Base-by-base conservation (phyloP, 352 stramenopile genomes). In the Detonula confervacea region DNA sequence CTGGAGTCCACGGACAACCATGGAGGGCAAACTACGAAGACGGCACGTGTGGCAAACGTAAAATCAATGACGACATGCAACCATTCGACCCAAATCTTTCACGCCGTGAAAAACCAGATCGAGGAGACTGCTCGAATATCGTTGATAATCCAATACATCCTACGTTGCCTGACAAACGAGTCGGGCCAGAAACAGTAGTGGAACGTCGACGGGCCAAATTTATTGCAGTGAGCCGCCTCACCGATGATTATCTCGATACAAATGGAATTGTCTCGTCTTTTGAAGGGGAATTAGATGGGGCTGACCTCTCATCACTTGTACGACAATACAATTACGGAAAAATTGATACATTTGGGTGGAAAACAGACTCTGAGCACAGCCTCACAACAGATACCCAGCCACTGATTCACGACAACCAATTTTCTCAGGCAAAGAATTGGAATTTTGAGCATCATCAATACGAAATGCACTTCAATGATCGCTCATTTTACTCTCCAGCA, bases 11-110 rank as follows among this genome's bases (percentile, higher is more conserved):
- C 56, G 92, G 92, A 5, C 87, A 97, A 84, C 95, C 93, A 7
- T 99, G 97, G 97, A 91, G 92, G 22, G 89, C 88, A n/a, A 98
- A 97, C 37, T 98, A 98, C 80, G 96, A 95, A 76, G 96, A 98
- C 57, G 95, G 95, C 16, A 77, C 73, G 22, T 95, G 91, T 83
- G 90, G 90, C 1, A 86, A 92, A 35, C 80, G 81, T 11, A 80
- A 86, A 56, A 76, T 92, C 12, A 80, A 92, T 62, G 86, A 94
- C 47, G 84, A 89, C 55, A 94, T 87, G 73, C 72, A 91, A 30
- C 27, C 46, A 0, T 77, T 87, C 67, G 90, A 94, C 65, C 87
- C 86, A 30, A 66, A 64, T 14, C 55, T 94, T 18, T 66, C 77
- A 24, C 55, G 52, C 44, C 68, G 76, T 20, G 64, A 87, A 30